Evolutionary conservation across 441 rosid species (phyloP), one percentile per base, ranked within the genome.

Genomic region (Hura crepitans): DNA sequence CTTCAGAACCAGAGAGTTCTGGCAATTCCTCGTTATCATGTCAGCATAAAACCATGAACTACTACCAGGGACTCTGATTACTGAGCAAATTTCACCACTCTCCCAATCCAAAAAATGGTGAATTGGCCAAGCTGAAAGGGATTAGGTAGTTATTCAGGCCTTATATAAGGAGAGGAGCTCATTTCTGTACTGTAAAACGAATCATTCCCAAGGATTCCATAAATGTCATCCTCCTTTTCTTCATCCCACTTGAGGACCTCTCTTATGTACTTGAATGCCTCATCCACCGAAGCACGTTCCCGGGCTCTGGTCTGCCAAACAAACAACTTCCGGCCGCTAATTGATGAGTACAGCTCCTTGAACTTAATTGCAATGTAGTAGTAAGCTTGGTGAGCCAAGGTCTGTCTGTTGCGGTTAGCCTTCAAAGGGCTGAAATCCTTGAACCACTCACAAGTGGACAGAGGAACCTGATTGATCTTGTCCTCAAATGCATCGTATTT

Each of bases 211-310:
- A 63, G 79, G 82, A 80, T 69, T 83, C n/a, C 84, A 86, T 62
- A 87, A 83, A 12, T 82, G 91, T 81, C 71, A 0, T 75, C 82
- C 17, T 79, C 79, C 69, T 82, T 84, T 54, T 87, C 89, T n/a
- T 84, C 92, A 12, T 86, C 86, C 99, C 99, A 94, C 76, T 86
- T 94, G 55, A 94, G 84, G 57, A 94, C 89, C 82, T 94, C 97
- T 78, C 92, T 90, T 69, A 81, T 80, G 61, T 86, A 92, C 84
- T 88, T 91, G 67, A 94, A 90, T 27, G 92, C 96, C 68, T 90
- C 97, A n/a, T 92, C 90, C 7, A 92, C 81, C 4, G 87, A 83
- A 3, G 58, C 27, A 0, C 92, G 81, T 8, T 94, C 99, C 65
- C 93, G 81, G 0, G 90, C 97, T 72, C 80, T 78, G 18, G 86